A percentile compares a stretch with the other conserved stretches of the same genome.
phyloP scores from a whole-genome alignment of 139 green algal species.

The Chlamydomonas sp. region DNA sequence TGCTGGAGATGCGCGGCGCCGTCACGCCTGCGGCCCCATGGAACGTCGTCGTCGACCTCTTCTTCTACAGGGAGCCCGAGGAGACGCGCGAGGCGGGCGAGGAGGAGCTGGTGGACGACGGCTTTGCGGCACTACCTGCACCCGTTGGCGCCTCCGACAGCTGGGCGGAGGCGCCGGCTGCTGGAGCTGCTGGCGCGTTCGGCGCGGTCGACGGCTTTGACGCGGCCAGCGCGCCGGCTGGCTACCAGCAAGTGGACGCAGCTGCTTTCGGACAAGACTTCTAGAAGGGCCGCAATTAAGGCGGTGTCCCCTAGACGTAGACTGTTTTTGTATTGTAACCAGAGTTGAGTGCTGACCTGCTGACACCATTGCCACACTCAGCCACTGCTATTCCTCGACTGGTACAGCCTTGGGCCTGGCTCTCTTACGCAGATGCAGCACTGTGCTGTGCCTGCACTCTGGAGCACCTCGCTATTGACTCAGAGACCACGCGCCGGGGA shows the following conservation, averaged over 20 bases:
- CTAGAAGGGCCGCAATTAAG: too few relatives aligned
- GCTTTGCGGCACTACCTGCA: conserved; percentile 22
- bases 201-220: conserved; percentile 27
- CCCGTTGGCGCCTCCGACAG: conserved; percentile 40
- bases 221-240: conserved; percentile 32
- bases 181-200: conserved; percentile 18
- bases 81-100: conserved; percentile 72
- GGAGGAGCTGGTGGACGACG: conserved; percentile 25
- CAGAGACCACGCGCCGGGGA: too few relatives aligned
- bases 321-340: too few relatives aligned
- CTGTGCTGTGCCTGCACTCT: too few relatives aligned
- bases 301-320: too few relatives aligned
- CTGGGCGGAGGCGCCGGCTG: conserved; percentile 31
- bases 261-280: conserved; percentile 6
- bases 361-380: too few relatives aligned
- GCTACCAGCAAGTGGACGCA: conserved; percentile 4
- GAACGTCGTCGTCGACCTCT: conserved; percentile 97
- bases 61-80: conserved; percentile 98
- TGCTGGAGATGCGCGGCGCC: conserved; percentile 94
- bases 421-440: too few relatives aligned
- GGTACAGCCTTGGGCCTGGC: too few relatives aligned
- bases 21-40: conserved; percentile 65
- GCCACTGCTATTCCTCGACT: too few relatives aligned
- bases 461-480: too few relatives aligned
- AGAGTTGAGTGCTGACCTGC: too few relatives aligned